phyloP scores from a whole-genome alignment of 2,329 filamentous ascomycete species.

The Fusarium irregulare region DNA sequence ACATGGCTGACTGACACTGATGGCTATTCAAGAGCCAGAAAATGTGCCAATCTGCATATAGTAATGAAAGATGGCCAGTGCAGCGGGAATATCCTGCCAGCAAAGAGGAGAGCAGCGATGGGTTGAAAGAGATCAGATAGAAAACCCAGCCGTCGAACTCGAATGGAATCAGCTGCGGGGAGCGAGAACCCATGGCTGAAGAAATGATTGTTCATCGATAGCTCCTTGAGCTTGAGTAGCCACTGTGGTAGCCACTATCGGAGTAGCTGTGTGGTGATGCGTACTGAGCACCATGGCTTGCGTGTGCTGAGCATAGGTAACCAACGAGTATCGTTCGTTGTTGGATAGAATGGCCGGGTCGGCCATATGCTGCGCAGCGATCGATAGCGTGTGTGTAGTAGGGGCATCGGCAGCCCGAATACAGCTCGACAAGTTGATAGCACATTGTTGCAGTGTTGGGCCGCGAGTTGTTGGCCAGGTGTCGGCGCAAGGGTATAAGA shows the following conservation, averaged over 20 bases:
- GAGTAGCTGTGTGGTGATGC: constrained; percentile 59
- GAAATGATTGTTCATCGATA: constrained; percentile 66
- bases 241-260: constrained; percentile 66
- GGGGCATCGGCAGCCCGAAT: constrained; percentile 86
- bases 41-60: constrained; percentile 14
- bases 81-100: constrained; percentile 58
- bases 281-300: constrained; percentile 53
- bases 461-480: constrained; percentile 31
- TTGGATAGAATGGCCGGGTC: constrained; percentile 76
- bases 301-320: constrained; percentile 71
- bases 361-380: constrained; percentile 80
- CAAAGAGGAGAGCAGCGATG: constrained; percentile 62
- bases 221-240: constrained; percentile 58
- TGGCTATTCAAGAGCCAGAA: constrained; percentile 10
- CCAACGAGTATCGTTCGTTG: constrained; percentile 85
- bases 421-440: constrained; percentile 86
- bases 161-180: constrained; percentile 56
- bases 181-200: constrained; percentile 60
- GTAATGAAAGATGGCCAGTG: constrained; percentile 52
- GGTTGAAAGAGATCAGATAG: constrained; percentile 61
- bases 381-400: constrained; percentile 91
- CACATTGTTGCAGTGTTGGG: constrained; percentile 71
- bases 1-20: constrained; percentile 4
- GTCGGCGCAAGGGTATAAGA: constrained; percentile 18
- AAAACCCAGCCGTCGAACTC: constrained; percentile 59